phyloP scores from a whole-genome alignment of 2,329 filamentous ascomycete genomes.

The Fragosphaeria purpurea region DNA sequence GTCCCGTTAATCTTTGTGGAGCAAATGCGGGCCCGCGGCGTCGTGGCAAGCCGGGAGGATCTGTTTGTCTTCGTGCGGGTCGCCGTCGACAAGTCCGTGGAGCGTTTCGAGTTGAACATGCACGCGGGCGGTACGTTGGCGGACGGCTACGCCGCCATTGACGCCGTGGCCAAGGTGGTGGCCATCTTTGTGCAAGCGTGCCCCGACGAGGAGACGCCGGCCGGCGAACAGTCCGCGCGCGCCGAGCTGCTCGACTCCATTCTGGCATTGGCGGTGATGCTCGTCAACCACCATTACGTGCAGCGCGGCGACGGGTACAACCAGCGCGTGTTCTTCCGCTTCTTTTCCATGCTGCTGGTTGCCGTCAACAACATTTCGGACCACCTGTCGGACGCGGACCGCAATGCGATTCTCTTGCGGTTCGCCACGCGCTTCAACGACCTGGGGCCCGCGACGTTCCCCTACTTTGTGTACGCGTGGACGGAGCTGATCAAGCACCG shows the following conservation, averaged over 20 bases:
- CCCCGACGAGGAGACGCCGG: slow-evolving; percentile 37
- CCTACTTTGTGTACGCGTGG: slow-evolving; percentile 81
- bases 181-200: slow-evolving; percentile 66
- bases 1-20: slow-evolving; percentile 67
- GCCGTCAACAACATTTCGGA: slow-evolving; percentile 33
- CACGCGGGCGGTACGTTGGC: slow-evolving; percentile 49
- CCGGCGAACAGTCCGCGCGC: slow-evolving; percentile 45
- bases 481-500: slow-evolving; percentile 73
- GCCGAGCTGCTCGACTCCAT: slow-evolving; percentile 67
- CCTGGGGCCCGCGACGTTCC: slow-evolving; percentile 66
- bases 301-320: slow-evolving; percentile 74
- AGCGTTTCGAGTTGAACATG: slow-evolving; percentile 63
- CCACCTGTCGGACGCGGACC: slow-evolving; percentile 50
- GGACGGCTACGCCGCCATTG: slow-evolving; percentile 53
- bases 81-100: slow-evolving; percentile 70
- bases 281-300: slow-evolving; percentile 77
- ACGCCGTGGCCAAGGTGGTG: slow-evolving; percentile 75
- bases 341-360: slow-evolving; percentile 75
- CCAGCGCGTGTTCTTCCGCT: slow-evolving; percentile 80
- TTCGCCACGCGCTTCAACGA: slow-evolving; percentile 63
- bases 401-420: slow-evolving; percentile 58
- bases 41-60: slow-evolving; percentile 66
- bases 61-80: slow-evolving; percentile 70
- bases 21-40: slow-evolving; percentile 65
- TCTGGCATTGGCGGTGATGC: slow-evolving; percentile 64